Evolutionary conservation across 345 rosid genomes (phyloP).

Genomic region (Citrus mangshanensis): DNA sequence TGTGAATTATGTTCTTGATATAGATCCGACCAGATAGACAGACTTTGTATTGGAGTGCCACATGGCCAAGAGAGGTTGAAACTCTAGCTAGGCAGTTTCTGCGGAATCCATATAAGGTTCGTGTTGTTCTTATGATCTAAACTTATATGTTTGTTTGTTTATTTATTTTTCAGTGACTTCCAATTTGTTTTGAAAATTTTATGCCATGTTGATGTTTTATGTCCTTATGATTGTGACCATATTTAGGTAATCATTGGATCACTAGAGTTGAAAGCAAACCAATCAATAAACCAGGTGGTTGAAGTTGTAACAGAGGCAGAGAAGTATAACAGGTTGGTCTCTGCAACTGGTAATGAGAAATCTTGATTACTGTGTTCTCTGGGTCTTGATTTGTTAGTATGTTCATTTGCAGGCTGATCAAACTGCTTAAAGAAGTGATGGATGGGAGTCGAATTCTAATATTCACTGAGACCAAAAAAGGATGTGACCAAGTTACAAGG

Average conservation of each 20-base stretch:
- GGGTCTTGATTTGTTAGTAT: not conserved
- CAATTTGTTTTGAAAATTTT: not conserved
- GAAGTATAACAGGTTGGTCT: slow-evolving; percentile 82
- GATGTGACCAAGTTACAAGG: slow-evolving; percentile 93
- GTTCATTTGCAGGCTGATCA: slow-evolving; percentile 54
- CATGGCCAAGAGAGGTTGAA: slow-evolving; percentile 98
- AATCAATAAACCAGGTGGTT: slow-evolving; percentile 81
- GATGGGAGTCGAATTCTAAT: slow-evolving; percentile 84
- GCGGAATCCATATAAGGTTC: slow-evolving; percentile 83
- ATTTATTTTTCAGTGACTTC: slow-evolving; percentile 6
- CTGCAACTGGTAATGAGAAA: slow-evolving; percentile 2
- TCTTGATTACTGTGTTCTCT: slow-evolving; percentile 1
- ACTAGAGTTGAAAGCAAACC: slow-evolving; percentile 81
- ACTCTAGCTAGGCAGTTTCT: slow-evolving; percentile 85
- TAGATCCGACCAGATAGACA: slow-evolving; percentile 98
- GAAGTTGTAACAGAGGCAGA: slow-evolving; percentile 78
- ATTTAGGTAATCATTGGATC: slow-evolving; percentile 85
- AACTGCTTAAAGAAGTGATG: slow-evolving; percentile 73
- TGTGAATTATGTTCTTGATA: slow-evolving; percentile 5
- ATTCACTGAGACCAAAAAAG: slow-evolving; percentile 89
- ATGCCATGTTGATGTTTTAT: not conserved
- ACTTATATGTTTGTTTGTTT: not conserved
- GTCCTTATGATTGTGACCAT: slow-evolving; percentile 14
- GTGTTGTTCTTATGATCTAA: not conserved
- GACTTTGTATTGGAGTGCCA: slow-evolving; percentile 97